Conservation (phyloP, 1,284 basidiomycete species). For the Termitomyces sp. region DNA sequence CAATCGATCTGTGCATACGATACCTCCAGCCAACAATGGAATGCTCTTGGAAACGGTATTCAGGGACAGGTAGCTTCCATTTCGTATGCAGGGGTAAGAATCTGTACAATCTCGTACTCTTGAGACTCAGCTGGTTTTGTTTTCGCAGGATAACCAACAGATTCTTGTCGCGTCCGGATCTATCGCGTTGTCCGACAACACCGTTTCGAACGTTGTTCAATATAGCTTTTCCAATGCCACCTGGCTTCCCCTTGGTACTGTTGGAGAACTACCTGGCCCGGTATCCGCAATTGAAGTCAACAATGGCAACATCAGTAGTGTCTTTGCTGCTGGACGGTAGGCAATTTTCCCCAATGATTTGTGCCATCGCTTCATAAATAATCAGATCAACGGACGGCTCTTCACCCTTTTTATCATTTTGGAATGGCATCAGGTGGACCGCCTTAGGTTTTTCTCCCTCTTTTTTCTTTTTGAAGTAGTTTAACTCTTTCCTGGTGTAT, state of each 20-base stretch:
- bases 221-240: conserved; percentile 66
- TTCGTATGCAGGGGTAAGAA: conserved; percentile 73
- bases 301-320: conserved; percentile 72
- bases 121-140: conserved; percentile 8
- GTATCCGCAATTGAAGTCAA: conserved; percentile 88
- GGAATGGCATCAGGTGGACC: conserved; percentile 77
- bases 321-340: conserved; percentile 87
- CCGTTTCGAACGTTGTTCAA: conserved; percentile 62
- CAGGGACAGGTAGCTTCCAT: conserved; percentile 79
- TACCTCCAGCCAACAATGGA: conserved; percentile 70
- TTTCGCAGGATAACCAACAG: conserved; percentile 52
- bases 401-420: conserved; percentile 72
- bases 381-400: conserved; percentile 51
- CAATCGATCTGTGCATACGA: conserved; percentile 80
- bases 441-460: conserved; percentile 51
- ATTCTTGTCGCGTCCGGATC: conserved; percentile 71
- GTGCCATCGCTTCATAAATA: conserved; percentile 6
- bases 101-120: conserved; percentile 15
- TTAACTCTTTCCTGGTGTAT: not conserved
- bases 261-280: conserved; percentile 75
- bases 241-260: conserved; percentile 72
- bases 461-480: not conserved
- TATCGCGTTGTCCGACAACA: conserved; percentile 58
- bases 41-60: conserved; percentile 74
- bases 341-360: conserved; percentile 19